phyloP scores from a whole-genome alignment of 1,139 yeast genomes.

The Saccharomyces hybrid region DNA sequence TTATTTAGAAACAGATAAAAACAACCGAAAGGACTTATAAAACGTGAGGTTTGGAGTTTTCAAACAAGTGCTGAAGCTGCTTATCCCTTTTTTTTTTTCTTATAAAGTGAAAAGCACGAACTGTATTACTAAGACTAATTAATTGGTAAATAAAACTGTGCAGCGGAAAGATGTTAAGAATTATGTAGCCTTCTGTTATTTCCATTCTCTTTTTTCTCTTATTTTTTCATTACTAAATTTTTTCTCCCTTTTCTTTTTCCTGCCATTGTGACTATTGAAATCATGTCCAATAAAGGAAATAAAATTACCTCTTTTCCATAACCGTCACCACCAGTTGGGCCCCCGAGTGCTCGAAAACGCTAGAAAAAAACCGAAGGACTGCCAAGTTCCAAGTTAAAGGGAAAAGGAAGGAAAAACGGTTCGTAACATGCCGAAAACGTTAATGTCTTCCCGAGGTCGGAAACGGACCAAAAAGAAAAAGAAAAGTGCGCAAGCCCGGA shows the following conservation, averaged over 20 bases:
- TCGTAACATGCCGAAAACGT: background rate
- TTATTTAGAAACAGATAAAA: background rate
- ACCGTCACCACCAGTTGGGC: background rate
- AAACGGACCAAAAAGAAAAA: background rate
- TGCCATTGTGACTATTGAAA: background rate
- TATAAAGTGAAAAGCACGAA: background rate
- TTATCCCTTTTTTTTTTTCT: slow-evolving; percentile 1
- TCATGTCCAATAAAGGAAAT: slow-evolving; percentile 1
- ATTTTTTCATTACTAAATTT: background rate
- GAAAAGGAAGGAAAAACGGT: background rate
- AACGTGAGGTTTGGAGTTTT: background rate
- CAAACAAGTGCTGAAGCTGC: background rate
- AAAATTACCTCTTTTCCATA: background rate
- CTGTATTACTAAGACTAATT: background rate
- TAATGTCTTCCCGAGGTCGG: background rate
- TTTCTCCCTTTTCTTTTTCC: slow-evolving; percentile 1
- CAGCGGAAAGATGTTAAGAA: background rate
- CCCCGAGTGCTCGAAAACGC: background rate
- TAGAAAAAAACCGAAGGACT: background rate
- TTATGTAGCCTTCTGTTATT: background rate
- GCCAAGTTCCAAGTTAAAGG: background rate
- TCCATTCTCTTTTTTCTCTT: background rate
- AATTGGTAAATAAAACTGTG: background rate
- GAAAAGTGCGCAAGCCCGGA: background rate
- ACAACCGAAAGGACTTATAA: background rate